phyloP scores from a whole-genome alignment of 805 yeast genomes.

The Tanozyma kutaoensis region DNA sequence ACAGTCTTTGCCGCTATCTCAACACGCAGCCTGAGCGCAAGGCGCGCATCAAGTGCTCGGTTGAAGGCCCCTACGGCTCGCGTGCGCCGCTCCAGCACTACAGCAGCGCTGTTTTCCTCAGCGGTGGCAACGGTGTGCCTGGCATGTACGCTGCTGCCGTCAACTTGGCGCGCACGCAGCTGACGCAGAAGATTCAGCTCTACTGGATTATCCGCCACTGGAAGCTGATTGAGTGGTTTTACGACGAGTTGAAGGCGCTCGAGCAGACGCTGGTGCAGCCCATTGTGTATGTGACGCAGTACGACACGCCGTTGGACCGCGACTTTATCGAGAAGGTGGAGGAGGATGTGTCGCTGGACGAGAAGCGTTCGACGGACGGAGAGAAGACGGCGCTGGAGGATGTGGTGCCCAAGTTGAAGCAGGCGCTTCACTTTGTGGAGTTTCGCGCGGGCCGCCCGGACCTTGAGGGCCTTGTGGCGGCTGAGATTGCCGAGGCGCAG shows the following conservation, averaged over 20 bases:
- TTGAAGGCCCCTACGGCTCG: constrained; percentile 54
- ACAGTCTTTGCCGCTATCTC: constrained; percentile 17
- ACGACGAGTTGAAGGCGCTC: constrained; percentile 25
- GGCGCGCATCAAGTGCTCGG: constrained; percentile 25
- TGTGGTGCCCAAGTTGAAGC: background rate
- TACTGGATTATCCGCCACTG: constrained; percentile 53
- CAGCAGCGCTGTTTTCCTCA: constrained; percentile 34
- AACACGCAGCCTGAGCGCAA: constrained; percentile 16
- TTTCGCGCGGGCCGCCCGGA: constrained; percentile 33
- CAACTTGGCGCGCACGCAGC: constrained; percentile 7
- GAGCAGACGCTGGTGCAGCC: constrained; percentile 20
- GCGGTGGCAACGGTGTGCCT: constrained; percentile 58
- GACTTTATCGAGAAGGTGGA: constrained; percentile 2
- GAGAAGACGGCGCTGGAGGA: constrained; percentile 3
- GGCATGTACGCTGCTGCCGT: constrained; percentile 35
- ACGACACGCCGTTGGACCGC: constrained; percentile 2
- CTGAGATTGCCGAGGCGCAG: constrained; percentile 20
- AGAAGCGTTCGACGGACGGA: constrained; percentile 5
- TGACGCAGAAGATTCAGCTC: constrained; percentile 21
- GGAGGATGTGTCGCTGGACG: constrained; percentile 1
- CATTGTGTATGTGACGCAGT: constrained; percentile 17
- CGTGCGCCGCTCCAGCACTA: constrained; percentile 33
- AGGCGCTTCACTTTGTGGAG: constrained; percentile 17
- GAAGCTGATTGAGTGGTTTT: constrained; percentile 36
- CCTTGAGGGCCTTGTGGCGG: constrained; percentile 15